phyloP scores from a whole-genome alignment of 2,329 filamentous ascomycete species.

The Colletotrichum sp. region DNA sequence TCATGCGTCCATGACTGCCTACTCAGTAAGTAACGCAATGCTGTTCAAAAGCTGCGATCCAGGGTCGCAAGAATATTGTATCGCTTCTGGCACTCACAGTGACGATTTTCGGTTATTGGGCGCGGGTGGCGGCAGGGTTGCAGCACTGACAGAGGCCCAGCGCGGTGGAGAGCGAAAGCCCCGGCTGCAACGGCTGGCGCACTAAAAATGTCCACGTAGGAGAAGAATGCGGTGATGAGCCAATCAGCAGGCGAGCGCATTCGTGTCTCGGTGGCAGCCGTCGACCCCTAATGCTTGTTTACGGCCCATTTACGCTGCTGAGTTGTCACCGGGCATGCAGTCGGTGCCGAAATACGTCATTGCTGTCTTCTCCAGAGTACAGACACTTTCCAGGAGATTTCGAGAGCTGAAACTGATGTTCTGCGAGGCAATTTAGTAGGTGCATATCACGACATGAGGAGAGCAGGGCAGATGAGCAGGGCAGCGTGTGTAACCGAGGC shows the following conservation, averaged over 20 bases:
- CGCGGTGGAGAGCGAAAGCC: not conserved
- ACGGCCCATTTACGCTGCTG: not conserved
- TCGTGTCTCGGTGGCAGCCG: not conserved
- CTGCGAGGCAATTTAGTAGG: not conserved
- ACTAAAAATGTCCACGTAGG: not conserved
- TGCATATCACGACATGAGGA: not conserved
- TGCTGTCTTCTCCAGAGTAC: not conserved
- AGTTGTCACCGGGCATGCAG: not conserved
- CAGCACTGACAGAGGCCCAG: not conserved
- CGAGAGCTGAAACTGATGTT: not conserved
- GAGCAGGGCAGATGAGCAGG: not conserved
- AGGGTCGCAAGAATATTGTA: not conserved
- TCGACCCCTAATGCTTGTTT: slow-evolving; percentile 14
- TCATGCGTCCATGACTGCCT: not conserved
- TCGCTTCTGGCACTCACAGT: not conserved
- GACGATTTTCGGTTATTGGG: not conserved
- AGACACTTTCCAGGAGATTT: not conserved
- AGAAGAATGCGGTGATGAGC: not conserved
- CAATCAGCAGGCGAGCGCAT: not conserved
- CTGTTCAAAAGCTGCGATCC: not conserved
- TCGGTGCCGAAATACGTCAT: not conserved
- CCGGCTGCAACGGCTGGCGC: not conserved
- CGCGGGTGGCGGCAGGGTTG: not conserved
- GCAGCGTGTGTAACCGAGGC: not conserved
- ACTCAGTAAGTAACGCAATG: not conserved